Conservation (phyloP, 805 yeast species). For the Yarrowia bubula region DNA sequence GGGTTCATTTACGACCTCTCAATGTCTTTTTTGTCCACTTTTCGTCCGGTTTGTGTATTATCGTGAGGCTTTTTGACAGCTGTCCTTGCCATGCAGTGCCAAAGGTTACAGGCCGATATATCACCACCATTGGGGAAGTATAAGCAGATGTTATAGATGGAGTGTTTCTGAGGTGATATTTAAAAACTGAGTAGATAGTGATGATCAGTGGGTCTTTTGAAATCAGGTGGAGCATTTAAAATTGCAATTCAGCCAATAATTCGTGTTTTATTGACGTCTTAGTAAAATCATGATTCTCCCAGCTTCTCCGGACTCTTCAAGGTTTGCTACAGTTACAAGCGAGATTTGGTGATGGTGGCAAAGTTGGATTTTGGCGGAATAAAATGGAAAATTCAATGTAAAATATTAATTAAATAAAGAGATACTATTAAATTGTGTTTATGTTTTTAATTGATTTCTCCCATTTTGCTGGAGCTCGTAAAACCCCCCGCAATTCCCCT, state of each 20-base stretch:
- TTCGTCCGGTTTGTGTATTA: neutral
- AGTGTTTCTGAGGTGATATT: neutral
- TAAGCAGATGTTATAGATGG: too few relatives aligned
- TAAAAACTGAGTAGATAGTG: neutral
- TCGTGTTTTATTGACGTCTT: too few relatives aligned
- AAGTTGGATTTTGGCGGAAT: neutral
- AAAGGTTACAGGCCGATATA: neutral
- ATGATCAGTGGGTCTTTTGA: too few relatives aligned
- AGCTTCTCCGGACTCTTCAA: constrained; percentile 12
- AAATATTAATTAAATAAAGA: neutral
- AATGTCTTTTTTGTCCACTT: too few relatives aligned
- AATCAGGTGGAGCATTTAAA: neutral
- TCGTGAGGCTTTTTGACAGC: neutral
- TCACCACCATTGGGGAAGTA: neutral
- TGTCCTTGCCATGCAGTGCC: neutral
- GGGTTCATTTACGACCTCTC: neutral
- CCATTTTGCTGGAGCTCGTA: too few relatives aligned
- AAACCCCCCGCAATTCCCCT: neutral
- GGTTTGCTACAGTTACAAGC: neutral
- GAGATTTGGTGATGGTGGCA: constrained; percentile 4
- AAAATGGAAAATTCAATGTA: neutral
- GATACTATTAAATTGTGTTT: too few relatives aligned
- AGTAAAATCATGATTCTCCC: neutral
- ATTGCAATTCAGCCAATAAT: neutral
- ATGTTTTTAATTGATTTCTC: too few relatives aligned